These are phyloP conservation scores for Fraxinus baroniana DNA, from an alignment of 305 asterid genomes.

Conservation along the genomic window DNA sequence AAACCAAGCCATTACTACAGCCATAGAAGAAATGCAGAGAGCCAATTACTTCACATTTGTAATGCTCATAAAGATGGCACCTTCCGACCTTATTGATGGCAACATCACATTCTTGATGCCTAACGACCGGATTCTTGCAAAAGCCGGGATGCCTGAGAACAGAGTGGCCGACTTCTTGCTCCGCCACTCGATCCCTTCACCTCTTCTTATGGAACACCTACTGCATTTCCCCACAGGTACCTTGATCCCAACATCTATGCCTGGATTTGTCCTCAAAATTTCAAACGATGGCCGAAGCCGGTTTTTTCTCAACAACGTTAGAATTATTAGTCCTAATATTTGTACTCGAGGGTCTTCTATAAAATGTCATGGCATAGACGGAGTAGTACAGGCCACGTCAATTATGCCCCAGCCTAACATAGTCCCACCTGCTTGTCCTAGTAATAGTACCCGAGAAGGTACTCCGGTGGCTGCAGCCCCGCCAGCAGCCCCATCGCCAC, in stretches of 20 bases:
- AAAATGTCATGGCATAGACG: conserved; percentile 80
- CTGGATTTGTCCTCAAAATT: conserved; percentile 45
- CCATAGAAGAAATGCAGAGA: conserved; percentile 66
- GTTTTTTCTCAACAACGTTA: conserved; percentile 61
- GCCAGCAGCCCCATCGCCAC: conserved; percentile 19
- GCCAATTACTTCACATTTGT: conserved; percentile 76
- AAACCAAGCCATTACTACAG: conserved; percentile 30
- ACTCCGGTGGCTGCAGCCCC: conserved; percentile 22
- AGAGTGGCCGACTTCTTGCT: conserved; percentile 52
- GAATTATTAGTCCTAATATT: conserved; percentile 58
- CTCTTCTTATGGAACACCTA: conserved; percentile 60
- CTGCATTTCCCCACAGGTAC: conserved; percentile 64
- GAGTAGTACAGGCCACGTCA: conserved; percentile 38
- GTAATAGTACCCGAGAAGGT: neutral
- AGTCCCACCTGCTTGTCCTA: conserved; percentile 23
- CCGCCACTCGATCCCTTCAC: conserved; percentile 67
- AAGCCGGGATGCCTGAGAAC: conserved; percentile 23
- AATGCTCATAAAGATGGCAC: conserved; percentile 73
- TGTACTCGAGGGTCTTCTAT: conserved; percentile 49
- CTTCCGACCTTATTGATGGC: conserved; percentile 29
- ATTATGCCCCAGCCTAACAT: conserved; percentile 21
- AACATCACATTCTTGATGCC: conserved; percentile 81
- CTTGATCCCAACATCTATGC: conserved; percentile 57
- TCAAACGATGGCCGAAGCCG: conserved; percentile 43
- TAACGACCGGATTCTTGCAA: conserved; percentile 52